Conservation (phyloP, 225 moss, liverwort and hornwort species). For the Neckera pumila region DNA sequence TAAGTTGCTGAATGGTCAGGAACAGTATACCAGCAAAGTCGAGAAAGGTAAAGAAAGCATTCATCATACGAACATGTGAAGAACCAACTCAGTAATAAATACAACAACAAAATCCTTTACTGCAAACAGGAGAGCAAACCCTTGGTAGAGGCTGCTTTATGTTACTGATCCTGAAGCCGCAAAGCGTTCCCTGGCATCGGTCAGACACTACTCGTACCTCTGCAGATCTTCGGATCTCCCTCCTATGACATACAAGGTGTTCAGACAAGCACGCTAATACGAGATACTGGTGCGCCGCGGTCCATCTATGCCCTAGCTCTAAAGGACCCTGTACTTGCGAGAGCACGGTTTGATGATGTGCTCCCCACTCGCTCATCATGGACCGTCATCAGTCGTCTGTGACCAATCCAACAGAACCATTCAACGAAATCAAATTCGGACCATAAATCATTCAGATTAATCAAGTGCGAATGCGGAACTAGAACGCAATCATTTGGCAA, state of each 20-base stretch:
- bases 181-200: neutral
- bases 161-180: slow-evolving; percentile 10
- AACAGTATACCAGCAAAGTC: neutral
- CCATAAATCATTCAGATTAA: slow-evolving; percentile 1
- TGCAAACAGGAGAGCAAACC: slow-evolving; percentile 16
- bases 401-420: slow-evolving; percentile 41
- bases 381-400: slow-evolving; percentile 36
- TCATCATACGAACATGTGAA: neutral
- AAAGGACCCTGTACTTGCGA: slow-evolving; percentile 21
- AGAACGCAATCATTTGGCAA: neutral
- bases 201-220: slow-evolving; percentile 15
- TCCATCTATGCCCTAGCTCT: slow-evolving; percentile 28
- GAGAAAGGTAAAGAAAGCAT: neutral
- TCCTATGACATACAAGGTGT: slow-evolving; percentile 1
- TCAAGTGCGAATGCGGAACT: neutral
- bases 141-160: slow-evolving; percentile 5
- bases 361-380: slow-evolving; percentile 23
- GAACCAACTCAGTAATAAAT: neutral
- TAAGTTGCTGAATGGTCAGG: neutral
- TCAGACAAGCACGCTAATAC: slow-evolving; percentile 20
- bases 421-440: slow-evolving; percentile 25
- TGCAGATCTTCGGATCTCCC: slow-evolving; percentile 16
- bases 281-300: slow-evolving; percentile 12
- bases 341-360: slow-evolving; percentile 30
- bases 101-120: slow-evolving; percentile 5